A percentile compares a stretch with the other conserved stretches of the same genome.
Conservation (phyloP, 495 filamentous ascomycete species). For the Astrocystis sublimbata region DNA sequence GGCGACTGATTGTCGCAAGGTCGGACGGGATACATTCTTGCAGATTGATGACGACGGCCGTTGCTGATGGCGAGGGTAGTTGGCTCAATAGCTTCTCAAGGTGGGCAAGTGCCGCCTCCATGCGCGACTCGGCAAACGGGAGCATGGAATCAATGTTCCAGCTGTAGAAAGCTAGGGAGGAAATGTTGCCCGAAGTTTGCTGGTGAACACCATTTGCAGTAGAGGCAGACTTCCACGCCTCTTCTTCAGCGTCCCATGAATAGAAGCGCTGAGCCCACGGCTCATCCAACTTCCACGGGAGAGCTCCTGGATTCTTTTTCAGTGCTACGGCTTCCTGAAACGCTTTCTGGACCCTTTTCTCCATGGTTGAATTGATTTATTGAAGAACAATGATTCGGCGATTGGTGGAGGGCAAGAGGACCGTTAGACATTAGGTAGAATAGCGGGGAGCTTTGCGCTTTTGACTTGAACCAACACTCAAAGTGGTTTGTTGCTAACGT, state of each 20-base stretch:
- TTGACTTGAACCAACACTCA: too few species aligned
- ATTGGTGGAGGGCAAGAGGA: too few species aligned
- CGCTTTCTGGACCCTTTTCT: too few species aligned
- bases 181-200: background rate
- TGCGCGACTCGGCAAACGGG: conserved; percentile 39
- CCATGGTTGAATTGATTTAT: too few species aligned
- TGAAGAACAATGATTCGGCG: too few species aligned
- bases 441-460: too few species aligned
- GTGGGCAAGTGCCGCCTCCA: conserved; percentile 45
- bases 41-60: conserved; percentile 46
- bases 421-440: too few species aligned
- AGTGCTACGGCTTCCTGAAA: too few species aligned
- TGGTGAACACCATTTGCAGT: background rate
- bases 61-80: background rate
- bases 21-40: conserved; percentile 51
- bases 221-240: background rate
- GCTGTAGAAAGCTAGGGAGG: background rate
- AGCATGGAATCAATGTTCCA: conserved; percentile 58
- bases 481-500: too few species aligned
- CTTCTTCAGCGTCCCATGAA: background rate
- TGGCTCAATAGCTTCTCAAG: conserved; percentile 32
- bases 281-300: too few species aligned
- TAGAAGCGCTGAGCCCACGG: too few species aligned
- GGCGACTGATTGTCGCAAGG: conserved; percentile 39
- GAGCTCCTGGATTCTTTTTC: too few species aligned